Conservation (phyloP, 768 basidiomycete genomes). For the Serpula lacrymans region DNA sequence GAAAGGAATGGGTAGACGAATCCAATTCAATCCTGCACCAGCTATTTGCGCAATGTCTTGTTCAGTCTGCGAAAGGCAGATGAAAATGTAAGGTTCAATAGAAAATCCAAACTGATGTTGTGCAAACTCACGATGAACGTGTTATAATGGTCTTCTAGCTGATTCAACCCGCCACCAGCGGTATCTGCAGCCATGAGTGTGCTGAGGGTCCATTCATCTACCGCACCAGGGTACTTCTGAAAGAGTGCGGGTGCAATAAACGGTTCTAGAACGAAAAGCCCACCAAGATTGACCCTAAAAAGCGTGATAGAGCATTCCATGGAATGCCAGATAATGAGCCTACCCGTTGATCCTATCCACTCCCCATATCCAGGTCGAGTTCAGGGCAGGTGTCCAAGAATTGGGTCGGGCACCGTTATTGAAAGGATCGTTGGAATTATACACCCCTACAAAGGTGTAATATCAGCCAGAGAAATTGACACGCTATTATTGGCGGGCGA, state of each 20-base stretch:
- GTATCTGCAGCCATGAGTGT: slow-evolving; percentile 62
- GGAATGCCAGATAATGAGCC: slow-evolving; percentile 14
- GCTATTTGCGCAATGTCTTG: slow-evolving; percentile 88
- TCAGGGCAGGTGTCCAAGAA: slow-evolving; percentile 77
- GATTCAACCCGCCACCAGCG: slow-evolving; percentile 57
- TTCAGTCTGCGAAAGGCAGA: slow-evolving; percentile 57
- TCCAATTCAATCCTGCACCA: slow-evolving; percentile 81
- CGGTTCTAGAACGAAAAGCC: slow-evolving; percentile 75
- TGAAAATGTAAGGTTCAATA: background rate
- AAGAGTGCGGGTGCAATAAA: slow-evolving; percentile 67
- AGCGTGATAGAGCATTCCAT: slow-evolving; percentile 10
- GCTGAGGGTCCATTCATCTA: slow-evolving; percentile 70
- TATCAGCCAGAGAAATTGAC: no score
- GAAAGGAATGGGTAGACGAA: slow-evolving; percentile 77
- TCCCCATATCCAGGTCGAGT: slow-evolving; percentile 70
- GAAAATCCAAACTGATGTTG: background rate
- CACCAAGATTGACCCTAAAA: slow-evolving; percentile 64
- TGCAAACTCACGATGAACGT: slow-evolving; percentile 69
- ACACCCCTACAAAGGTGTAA: slow-evolving; percentile 45
- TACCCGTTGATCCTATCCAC: slow-evolving; percentile 61
- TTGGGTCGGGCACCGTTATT: slow-evolving; percentile 73
- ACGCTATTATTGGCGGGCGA: no score
- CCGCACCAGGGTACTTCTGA: slow-evolving; percentile 52
- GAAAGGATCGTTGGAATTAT: slow-evolving; percentile 70
- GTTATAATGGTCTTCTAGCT: slow-evolving; percentile 73